A percentile compares a stretch with the other conserved stretches of the same genome.
phyloP scores from a whole-genome alignment of 768 basidiomycete genomes.

The Sistotremastrum suecicum region DNA sequence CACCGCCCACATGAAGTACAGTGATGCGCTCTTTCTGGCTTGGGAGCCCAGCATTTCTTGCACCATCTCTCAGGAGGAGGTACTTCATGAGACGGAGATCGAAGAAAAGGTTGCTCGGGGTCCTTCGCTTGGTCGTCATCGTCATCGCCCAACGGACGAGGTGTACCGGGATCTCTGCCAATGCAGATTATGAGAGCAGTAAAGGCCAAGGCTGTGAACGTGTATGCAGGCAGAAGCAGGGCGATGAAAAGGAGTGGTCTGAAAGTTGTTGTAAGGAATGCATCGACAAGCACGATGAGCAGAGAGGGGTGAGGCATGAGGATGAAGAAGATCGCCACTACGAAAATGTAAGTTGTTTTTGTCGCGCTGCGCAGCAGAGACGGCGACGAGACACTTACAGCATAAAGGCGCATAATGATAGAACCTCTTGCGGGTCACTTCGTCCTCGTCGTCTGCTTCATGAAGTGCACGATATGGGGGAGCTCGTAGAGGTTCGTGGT shows the following conservation, averaged over 20 bases:
- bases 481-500: constrained; percentile 6
- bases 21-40: constrained; percentile 72
- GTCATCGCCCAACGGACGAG: constrained; percentile 11
- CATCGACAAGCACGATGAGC: constrained; percentile 50
- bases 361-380: constrained; percentile 9
- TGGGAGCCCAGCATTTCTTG: constrained; percentile 64
- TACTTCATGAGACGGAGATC: constrained; percentile 29
- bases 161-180: constrained; percentile 60
- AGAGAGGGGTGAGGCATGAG: constrained; percentile 65
- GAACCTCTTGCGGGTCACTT: constrained; percentile 32
- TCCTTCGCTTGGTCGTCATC: constrained; percentile 15
- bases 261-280: constrained; percentile 44
- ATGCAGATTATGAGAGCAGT: constrained; percentile 63
- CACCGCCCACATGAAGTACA: constrained; percentile 64
- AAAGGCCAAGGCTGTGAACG: constrained; percentile 53
- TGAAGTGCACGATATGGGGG: no score
- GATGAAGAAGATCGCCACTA: constrained; percentile 41
- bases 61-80: constrained; percentile 55
- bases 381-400: constrained; percentile 22
- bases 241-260: constrained; percentile 29
- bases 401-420: constrained; percentile 43
- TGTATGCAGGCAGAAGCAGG: constrained; percentile 48
- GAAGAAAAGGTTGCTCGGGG: constrained; percentile 49
- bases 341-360: constrained; percentile 4
- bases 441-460: constrained; percentile 17